phyloP scores from a whole-genome alignment of 192 early-diverging fungal genomes.

The Linnemannia schmuckeri region DNA sequence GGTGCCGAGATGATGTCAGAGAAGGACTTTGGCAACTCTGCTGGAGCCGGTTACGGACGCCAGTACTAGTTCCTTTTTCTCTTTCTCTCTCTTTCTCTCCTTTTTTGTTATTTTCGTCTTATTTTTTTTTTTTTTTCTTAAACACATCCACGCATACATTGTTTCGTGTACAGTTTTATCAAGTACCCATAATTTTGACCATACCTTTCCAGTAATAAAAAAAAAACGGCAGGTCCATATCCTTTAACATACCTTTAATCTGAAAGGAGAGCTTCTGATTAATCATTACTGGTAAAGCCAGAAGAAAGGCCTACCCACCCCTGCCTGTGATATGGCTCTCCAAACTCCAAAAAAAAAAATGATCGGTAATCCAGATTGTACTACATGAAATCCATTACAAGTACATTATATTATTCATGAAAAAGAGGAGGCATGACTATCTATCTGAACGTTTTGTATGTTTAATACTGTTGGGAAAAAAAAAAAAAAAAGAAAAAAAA shows the following conservation, averaged over 20 bases:
- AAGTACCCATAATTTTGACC: no score
- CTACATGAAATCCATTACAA: not conserved
- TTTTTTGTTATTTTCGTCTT: not conserved
- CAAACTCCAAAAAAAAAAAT: no score
- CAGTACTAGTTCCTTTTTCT: constrained; percentile 8
- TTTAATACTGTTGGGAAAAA: not conserved
- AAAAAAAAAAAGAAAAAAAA: not conserved
- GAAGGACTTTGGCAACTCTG: constrained; percentile 37
- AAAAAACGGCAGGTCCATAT: no score
- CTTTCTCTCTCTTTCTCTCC: not conserved
- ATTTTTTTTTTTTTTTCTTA: not conserved
- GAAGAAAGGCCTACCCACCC: no score
- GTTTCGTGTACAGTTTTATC: no score
- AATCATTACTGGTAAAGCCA: no score
- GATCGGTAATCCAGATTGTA: not conserved
- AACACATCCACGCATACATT: not conserved
- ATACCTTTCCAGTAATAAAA: no score
- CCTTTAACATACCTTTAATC: no score
- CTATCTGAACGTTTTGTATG: not conserved
- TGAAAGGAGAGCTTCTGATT: no score
- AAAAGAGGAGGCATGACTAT: not conserved
- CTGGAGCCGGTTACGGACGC: constrained; percentile 24
- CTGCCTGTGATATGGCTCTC: no score
- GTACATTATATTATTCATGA: not conserved
- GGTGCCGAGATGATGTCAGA: constrained; percentile 30